These are phyloP conservation scores for Alternaria sp. DNA, from an alignment of 2,329 filamentous ascomycete genomes.

Conservation along the genomic window DNA sequence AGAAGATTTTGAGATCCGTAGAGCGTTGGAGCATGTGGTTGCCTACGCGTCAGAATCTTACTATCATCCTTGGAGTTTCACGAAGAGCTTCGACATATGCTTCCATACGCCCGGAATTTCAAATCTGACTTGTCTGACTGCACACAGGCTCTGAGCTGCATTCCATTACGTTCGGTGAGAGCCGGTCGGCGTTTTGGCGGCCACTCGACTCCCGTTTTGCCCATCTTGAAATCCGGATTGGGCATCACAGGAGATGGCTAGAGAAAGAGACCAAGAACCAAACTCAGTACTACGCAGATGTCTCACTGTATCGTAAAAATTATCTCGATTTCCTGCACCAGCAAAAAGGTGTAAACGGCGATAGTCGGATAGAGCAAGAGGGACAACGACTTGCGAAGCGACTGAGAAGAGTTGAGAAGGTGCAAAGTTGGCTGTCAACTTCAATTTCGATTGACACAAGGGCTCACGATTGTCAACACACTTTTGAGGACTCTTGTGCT, in stretches of 20 bases:
- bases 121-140: slow-evolving; percentile 25
- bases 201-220: slow-evolving; percentile 45
- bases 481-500: slow-evolving; percentile 29
- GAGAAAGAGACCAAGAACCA: slow-evolving; percentile 31
- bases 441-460: slow-evolving; percentile 22
- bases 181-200: slow-evolving; percentile 30
- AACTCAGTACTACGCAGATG: slow-evolving; percentile 28
- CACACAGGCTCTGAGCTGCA: slow-evolving; percentile 33
- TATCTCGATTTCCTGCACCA: slow-evolving; percentile 34
- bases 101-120: background rate
- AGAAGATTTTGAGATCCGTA: background rate
- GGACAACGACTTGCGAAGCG: slow-evolving; percentile 36
- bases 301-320: slow-evolving; percentile 30
- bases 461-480: slow-evolving; percentile 20
- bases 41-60: slow-evolving; percentile 6
- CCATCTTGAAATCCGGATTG: slow-evolving; percentile 34
- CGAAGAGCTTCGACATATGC: background rate
- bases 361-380: slow-evolving; percentile 21
- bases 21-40: background rate
- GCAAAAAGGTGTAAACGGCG: slow-evolving; percentile 15
- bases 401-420: slow-evolving; percentile 37
- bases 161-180: slow-evolving; percentile 20
- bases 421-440: slow-evolving; percentile 38
- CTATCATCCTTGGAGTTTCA: background rate
- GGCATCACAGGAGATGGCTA: slow-evolving; percentile 39